Evolutionary conservation across 768 basidiomycete species (phyloP).

Genomic region (Boletus speciosus): DNA sequence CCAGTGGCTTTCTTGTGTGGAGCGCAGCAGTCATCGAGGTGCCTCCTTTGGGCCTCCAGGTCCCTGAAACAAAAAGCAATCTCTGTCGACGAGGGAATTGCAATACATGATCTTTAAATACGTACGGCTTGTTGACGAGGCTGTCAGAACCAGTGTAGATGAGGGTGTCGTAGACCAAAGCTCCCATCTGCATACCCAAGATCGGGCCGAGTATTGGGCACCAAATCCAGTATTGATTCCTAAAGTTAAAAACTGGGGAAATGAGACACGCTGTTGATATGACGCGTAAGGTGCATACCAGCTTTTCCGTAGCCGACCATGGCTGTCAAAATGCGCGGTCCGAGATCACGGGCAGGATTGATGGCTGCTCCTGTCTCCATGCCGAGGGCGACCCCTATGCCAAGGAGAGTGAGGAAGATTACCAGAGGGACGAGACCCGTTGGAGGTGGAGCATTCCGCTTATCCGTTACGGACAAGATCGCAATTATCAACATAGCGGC

Average conservation of each 20-base stretch:
- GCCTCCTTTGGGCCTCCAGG: conserved; percentile 11
- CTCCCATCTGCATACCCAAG: conserved; percentile 53
- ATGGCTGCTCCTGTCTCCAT: conserved; percentile 65
- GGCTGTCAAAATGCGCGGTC: conserved; percentile 63
- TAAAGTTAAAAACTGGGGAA: conserved; percentile 23
- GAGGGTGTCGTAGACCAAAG: conserved; percentile 55
- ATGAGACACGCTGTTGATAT: background rate
- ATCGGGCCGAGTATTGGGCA: conserved; percentile 59
- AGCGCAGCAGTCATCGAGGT: conserved; percentile 10
- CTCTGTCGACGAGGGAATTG: background rate
- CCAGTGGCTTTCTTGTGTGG: background rate
- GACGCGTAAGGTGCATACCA: conserved; percentile 35
- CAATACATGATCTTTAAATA: background rate
- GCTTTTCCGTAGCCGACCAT: conserved; percentile 67
- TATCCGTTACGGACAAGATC: conserved; percentile 53
- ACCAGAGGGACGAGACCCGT: conserved; percentile 51
- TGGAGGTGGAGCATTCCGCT: conserved; percentile 46
- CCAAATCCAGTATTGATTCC: conserved; percentile 74
- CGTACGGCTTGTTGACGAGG: conserved; percentile 50
- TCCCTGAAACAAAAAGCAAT: conserved; percentile 6
- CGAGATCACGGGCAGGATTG: conserved; percentile 72
- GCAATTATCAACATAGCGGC: conserved; percentile 52
- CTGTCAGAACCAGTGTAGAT: conserved; percentile 56
- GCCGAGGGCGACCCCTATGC: conserved; percentile 56
- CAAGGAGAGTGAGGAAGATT: conserved; percentile 55